Percentiles rank a stretch among this genome's conserved stretches.
Evolutionary conservation across 2,329 filamentous ascomycete genomes (phyloP).

Genomic region (Colletotrichum orchidophilum): DNA sequence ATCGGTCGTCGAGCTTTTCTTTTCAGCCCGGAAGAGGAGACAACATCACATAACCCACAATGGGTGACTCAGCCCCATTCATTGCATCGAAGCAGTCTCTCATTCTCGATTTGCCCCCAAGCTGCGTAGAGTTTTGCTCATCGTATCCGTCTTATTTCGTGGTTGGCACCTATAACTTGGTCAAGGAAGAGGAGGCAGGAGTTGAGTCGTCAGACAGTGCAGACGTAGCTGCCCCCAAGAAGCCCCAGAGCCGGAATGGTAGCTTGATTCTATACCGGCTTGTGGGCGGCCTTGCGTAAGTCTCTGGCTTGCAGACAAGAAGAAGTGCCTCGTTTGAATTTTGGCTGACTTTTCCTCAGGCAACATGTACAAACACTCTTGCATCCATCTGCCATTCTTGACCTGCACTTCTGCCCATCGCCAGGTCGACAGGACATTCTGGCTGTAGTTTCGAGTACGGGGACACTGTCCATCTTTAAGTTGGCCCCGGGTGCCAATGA

Average conservation of each 20-base stretch:
- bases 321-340: not conserved
- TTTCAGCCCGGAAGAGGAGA: not conserved
- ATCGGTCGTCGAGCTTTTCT: not conserved
- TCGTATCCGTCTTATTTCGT: constrained; percentile 72
- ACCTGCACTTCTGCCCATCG: constrained; percentile 80
- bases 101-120: constrained; percentile 74
- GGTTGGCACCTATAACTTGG: constrained; percentile 85
- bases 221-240: constrained; percentile 37
- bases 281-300: constrained; percentile 65
- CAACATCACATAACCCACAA: not conserved
- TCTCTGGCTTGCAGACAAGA: constrained; percentile 17
- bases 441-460: constrained; percentile 82
- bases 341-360: constrained; percentile 45
- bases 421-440: constrained; percentile 61
- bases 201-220: not conserved
- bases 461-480: constrained; percentile 71
- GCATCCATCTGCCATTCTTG: constrained; percentile 80
- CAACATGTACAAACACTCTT: constrained; percentile 65
- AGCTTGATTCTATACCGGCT: constrained; percentile 76
- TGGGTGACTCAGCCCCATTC: constrained; percentile 23
- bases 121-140: constrained; percentile 80
- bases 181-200: constrained; percentile 52
- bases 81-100: constrained; percentile 58
- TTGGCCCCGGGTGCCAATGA: constrained; percentile 52
- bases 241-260: constrained; percentile 74